A percentile compares a stretch with the other conserved stretches of the same genome.
These are phyloP conservation scores for Amaranthus hypochondriacus DNA, from an alignment of 148 eudicot species.

Conservation along the genomic window DNA sequence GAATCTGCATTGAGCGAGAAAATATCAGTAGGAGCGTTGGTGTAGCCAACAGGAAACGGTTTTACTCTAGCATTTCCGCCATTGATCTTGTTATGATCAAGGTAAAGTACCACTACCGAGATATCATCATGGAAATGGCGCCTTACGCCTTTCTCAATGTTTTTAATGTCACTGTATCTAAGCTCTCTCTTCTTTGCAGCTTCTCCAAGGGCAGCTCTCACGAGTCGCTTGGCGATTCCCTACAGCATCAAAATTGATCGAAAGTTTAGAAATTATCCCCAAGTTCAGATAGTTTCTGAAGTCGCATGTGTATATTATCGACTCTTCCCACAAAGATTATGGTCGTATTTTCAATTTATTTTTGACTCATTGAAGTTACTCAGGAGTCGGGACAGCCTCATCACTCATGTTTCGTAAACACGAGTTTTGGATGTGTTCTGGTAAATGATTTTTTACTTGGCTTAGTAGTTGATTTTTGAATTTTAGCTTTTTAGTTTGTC, in stretches of 20 bases:
- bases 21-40: conserved; percentile 40
- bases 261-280: not conserved
- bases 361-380: too few relatives aligned
- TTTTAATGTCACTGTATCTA: conserved; percentile 39
- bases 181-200: conserved; percentile 51
- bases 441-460: too few relatives aligned
- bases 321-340: too few relatives aligned
- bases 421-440: too few relatives aligned
- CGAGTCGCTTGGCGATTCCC: conserved; percentile 52
- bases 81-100: conserved; percentile 29
- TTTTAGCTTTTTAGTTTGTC: too few relatives aligned
- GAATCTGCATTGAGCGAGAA: conserved; percentile 22
- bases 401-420: too few relatives aligned
- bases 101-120: conserved; percentile 44
- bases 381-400: too few relatives aligned
- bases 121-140: conserved; percentile 58
- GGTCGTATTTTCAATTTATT: too few relatives aligned
- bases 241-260: conserved; percentile 1
- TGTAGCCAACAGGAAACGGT: conserved; percentile 26
- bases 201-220: conserved; percentile 40
- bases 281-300: not conserved
- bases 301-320: too few relatives aligned
- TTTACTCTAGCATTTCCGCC: conserved; percentile 16
- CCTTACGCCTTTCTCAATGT: conserved; percentile 41
- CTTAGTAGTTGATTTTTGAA: too few relatives aligned